These are phyloP conservation scores for Rutstroemia sp. DNA, from an alignment of 2,329 filamentous ascomycete genomes.

Conservation along the genomic window DNA sequence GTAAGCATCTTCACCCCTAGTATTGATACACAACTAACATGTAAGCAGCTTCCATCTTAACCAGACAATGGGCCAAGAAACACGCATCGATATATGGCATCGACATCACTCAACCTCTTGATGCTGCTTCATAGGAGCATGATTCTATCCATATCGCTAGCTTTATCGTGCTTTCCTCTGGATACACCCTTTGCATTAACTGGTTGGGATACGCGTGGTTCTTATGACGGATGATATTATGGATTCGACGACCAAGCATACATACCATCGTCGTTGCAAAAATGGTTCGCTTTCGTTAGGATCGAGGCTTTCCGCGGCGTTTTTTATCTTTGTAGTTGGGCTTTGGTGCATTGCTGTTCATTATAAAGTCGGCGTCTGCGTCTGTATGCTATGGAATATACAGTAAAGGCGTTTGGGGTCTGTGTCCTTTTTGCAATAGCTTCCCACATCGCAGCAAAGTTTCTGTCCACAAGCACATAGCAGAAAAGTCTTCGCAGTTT, in stretches of 20 bases:
- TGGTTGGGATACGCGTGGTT: slow-evolving; percentile 29
- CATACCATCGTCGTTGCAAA: slow-evolving; percentile 2
- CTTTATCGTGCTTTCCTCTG: slow-evolving; percentile 25
- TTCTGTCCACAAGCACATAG: slow-evolving; percentile 8
- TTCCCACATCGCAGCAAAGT: neutral
- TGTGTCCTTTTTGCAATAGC: neutral
- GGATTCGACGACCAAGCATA: slow-evolving; percentile 8
- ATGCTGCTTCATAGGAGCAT: slow-evolving; percentile 22
- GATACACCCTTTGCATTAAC: slow-evolving; percentile 28
- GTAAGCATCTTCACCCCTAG: slow-evolving; percentile 44
- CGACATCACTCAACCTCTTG: slow-evolving; percentile 28
- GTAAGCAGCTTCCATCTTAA: slow-evolving; percentile 72
- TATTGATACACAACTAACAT: slow-evolving; percentile 14
- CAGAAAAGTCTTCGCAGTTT: slow-evolving; percentile 3
- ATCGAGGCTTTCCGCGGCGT: slow-evolving; percentile 5
- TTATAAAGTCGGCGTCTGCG: slow-evolving; percentile 7
- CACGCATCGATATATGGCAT: slow-evolving; percentile 54
- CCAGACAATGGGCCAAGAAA: slow-evolving; percentile 89
- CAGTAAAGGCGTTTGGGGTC: slow-evolving; percentile 8
- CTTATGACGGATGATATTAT: slow-evolving; percentile 25
- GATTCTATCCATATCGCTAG: slow-evolving; percentile 20
- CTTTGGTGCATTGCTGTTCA: slow-evolving; percentile 6
- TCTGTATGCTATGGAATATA: slow-evolving; percentile 8
- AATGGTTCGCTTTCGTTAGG: slow-evolving; percentile 8
- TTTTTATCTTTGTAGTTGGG: slow-evolving; percentile 7